Evolutionary conservation across 768 basidiomycete species (phyloP).

Genomic region (Filobasidium floriforme): DNA sequence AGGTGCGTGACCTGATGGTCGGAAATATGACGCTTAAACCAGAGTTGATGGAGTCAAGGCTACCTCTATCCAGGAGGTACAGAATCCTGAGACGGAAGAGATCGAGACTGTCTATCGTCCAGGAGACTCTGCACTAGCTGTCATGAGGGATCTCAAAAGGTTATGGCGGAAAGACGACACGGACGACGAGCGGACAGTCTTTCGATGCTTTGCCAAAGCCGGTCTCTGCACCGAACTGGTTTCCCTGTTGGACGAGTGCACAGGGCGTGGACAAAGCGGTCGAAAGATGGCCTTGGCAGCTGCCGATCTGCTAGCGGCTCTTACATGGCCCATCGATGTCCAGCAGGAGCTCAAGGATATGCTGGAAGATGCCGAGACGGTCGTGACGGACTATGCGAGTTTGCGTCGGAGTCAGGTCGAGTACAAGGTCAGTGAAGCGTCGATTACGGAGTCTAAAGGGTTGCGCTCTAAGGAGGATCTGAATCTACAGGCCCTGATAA

Average conservation of each 20-base stretch:
- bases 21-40: not conserved
- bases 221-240: conserved; percentile 79
- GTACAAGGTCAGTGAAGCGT: conserved; percentile 61
- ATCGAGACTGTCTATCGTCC: conserved; percentile 41
- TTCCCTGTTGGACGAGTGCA: conserved; percentile 57
- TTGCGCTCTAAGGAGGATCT: not conserved
- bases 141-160: conserved; percentile 82
- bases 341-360: conserved; percentile 90
- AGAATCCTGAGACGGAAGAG: conserved; percentile 15
- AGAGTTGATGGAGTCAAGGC: not conserved
- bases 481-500: conserved; percentile 33
- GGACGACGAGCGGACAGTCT: conserved; percentile 92
- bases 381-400: conserved; percentile 79
- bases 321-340: conserved; percentile 99
- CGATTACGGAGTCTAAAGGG: not conserved
- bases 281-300: conserved; percentile 43
- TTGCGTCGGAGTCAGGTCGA: conserved; percentile 69
- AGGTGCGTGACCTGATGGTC: conserved; percentile 24
- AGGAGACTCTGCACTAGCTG: conserved; percentile 43
- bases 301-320: conserved; percentile 80
- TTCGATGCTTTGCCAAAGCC: conserved; percentile 84
- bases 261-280: conserved; percentile 43
- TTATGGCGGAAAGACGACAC: conserved; percentile 94
- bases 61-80: conserved; percentile 5
- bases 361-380: conserved; percentile 64